These are phyloP conservation scores for Wickerhamiella pararugosa DNA, from an alignment of 1,139 yeast species.

Conservation along the genomic window DNA sequence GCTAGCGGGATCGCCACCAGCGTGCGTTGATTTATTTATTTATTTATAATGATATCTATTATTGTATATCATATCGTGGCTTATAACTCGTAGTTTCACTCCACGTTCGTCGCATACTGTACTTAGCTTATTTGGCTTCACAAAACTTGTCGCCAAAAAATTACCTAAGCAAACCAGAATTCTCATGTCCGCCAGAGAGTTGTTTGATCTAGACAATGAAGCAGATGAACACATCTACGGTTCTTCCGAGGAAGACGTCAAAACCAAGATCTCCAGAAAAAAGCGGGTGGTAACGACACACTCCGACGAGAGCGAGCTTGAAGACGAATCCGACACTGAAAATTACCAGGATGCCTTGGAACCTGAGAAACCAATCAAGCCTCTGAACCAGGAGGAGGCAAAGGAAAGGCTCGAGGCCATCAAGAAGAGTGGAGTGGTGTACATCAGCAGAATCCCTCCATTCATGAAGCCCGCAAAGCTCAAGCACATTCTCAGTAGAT, in stretches of 20 bases:
- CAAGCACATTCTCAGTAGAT: slow-evolving; percentile 61
- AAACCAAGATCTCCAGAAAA: neutral
- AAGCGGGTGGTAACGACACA: neutral
- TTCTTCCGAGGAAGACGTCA: slow-evolving; percentile 2
- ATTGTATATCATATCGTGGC: no score
- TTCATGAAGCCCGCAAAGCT: slow-evolving; percentile 91
- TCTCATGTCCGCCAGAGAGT: slow-evolving; percentile 6
- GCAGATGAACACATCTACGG: slow-evolving; percentile 1
- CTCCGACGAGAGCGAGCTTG: neutral
- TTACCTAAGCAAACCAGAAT: neutral
- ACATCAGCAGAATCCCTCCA: slow-evolving; percentile 82
- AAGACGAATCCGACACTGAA: slow-evolving; percentile 3
- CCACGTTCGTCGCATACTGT: no score
- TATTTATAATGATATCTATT: no score
- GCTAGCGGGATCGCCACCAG: no score
- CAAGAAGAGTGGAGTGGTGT: slow-evolving; percentile 78
- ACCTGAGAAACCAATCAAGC: slow-evolving; percentile 17
- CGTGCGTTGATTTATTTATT: no score
- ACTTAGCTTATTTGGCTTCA: no score
- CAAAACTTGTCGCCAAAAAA: no score
- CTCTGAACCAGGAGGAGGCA: slow-evolving; percentile 21
- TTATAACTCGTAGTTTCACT: no score
- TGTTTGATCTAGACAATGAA: slow-evolving; percentile 6
- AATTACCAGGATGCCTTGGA: slow-evolving; percentile 4
- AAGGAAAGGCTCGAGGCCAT: slow-evolving; percentile 27